Base-by-base conservation (phyloP, 2,329 filamentous ascomycete species). In the Diplodia corticola region DNA sequence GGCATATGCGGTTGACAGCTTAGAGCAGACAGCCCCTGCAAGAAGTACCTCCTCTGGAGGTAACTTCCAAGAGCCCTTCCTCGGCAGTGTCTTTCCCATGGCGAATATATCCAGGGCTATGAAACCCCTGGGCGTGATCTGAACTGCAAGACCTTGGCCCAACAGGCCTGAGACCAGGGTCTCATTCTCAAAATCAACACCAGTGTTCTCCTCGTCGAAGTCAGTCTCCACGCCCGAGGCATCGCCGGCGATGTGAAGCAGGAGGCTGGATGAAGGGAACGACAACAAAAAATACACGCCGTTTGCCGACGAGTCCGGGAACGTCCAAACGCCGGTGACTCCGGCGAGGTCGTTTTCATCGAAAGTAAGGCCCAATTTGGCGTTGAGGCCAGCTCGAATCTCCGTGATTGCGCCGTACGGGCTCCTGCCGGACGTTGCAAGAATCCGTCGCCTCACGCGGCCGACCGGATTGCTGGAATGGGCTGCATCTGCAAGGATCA, bases 341-440 rank as follows among this genome's bases (percentile, higher is more conserved):
- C 76, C 76, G 40, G 70, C 70, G 63, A 78, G 71, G 5, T 46
- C 71, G n/a, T 72, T 73, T 17, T 69, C 70, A 10, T 71, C 70
- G 13, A 73, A 54, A n/a, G 70, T 67, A 28, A 75, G 65, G 9
- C 68, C 70, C n/a, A 75, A 35, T 13, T 69, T 70, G 10, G 80
- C 80, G 55, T 81, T 77, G 17, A 81, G 50, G 3, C 82, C 82
- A 40, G 69, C 63, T 44, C 81, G 71, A 20, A 83, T 70, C 68
- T 83, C 81, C 0, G 80, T 78, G 1, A 83, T 71, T 4, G 76
- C 68, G 12, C 82, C 81, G 68, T 79, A 76, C 33, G 80, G 80
- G 35, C 78, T 73, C 12, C 75, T 72, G n/a, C 81, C 80, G 33
- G 80, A 79, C 22, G 81, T 78, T 9, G 80, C 72, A 33, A 82